A percentile compares a stretch with the other conserved stretches of the same genome.
Conservation (phyloP, 2,329 filamentous ascomycete species). For the Tothia fuscella region DNA sequence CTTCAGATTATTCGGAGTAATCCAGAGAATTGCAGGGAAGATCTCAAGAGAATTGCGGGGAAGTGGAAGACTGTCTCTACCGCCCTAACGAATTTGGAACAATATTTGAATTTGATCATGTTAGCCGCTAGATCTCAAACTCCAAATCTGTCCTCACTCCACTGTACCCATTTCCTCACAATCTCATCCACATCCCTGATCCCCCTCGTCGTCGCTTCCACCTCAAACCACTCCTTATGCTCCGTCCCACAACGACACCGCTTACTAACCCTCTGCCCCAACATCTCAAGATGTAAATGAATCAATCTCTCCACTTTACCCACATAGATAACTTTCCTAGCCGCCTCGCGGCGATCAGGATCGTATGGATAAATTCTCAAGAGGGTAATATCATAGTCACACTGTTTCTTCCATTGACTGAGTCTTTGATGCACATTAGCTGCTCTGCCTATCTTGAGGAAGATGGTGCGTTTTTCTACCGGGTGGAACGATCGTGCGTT, state of each 20-base stretch:
- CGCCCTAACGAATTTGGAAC: too few species aligned
- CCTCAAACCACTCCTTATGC: slow-evolving; percentile 92
- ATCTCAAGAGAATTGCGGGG: too few species aligned
- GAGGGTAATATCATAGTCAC: slow-evolving; percentile 76
- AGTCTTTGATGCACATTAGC: slow-evolving; percentile 82
- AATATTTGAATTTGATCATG: too few species aligned
- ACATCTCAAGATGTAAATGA: slow-evolving; percentile 63
- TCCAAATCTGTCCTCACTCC: slow-evolving; percentile 47
- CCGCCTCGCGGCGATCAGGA: slow-evolving; percentile 16
- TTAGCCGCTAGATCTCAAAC: too few species aligned
- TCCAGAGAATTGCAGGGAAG: too few species aligned
- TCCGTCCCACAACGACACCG: slow-evolving; percentile 72
- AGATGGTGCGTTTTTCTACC: slow-evolving; percentile 9
- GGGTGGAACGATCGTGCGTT: neutral
- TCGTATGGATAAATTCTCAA: slow-evolving; percentile 87
- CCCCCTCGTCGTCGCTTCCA: slow-evolving; percentile 60
- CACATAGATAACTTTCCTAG: slow-evolving; percentile 65
- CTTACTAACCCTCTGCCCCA: slow-evolving; percentile 43
- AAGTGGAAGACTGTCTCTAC: too few species aligned
- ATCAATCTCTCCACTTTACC: slow-evolving; percentile 83
- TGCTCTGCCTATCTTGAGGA: slow-evolving; percentile 51
- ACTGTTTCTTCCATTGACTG: slow-evolving; percentile 89
- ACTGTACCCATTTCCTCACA: slow-evolving; percentile 73
- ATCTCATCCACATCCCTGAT: slow-evolving; percentile 60
- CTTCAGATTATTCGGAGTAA: too few species aligned